Evolutionary conservation across 345 rosid species (phyloP), one percentile per base, ranked within the genome.

Genomic region (Microcos paniculata): DNA sequence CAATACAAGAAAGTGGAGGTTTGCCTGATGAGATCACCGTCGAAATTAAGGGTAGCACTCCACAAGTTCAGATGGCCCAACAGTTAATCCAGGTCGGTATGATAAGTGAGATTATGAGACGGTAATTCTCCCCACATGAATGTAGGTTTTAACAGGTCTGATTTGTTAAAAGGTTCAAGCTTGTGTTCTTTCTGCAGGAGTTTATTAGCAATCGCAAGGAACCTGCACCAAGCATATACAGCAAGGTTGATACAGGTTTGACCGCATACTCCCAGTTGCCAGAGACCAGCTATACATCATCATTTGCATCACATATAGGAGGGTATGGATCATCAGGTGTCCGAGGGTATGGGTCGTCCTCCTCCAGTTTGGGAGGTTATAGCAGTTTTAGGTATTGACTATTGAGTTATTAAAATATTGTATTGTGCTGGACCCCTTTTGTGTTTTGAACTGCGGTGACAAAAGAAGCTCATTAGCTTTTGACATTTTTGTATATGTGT

Each of bases 41-140:
- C 28, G 82, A 84, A 74, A 79, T 84, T 8, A 79, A 81, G 71
- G 84, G 87, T 33, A 81, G 75, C 71, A 33, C 68, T 48, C 19
- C 87, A 43, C 78, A 84, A 58, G 84, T 84, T 70, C 82, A 79
- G 74, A 69, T 70, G 80, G 87, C 84, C 23, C 82, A 79, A 73
- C 84, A 69, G 62, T 80, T 84, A 30, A 81, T 79, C 73, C 84
- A 76, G 86, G 86, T 70, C 51, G 14, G 6, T 48, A 15, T 70
- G 2, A 18, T 5, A 26, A 40, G 45, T 30, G 2, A 21, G 69
- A 55, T 21, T 4, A 55, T 21, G 12, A 55, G 59, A 55, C 2
- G 8, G 14, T 23, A 55, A 55, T 26, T 26, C 62, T 46, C 31
- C 19, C 23, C 2, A 15, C 35, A 33, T 24, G 19, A 31, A 16